phyloP scores from a whole-genome alignment of 352 stramenopile genomes.

The Stramenopiles sp. region DNA sequence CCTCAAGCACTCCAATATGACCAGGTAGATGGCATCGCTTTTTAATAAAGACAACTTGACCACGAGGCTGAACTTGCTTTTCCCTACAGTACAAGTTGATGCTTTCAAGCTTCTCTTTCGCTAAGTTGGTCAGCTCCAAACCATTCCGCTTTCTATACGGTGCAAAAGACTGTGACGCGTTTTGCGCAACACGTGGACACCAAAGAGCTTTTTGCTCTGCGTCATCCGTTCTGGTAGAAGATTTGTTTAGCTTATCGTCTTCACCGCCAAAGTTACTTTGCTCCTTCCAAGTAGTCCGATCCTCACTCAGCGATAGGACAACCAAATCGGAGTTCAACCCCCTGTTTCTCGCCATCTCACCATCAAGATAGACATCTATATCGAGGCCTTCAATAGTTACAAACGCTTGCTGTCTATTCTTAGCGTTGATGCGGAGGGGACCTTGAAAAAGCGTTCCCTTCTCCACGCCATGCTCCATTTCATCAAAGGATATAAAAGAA shows the following conservation, averaged over 20 bases:
- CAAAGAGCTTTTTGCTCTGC: background rate
- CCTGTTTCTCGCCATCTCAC: constrained; percentile 43
- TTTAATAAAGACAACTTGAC: background rate
- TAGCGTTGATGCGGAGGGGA: constrained; percentile 45
- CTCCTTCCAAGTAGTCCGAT: background rate
- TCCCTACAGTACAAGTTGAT: background rate
- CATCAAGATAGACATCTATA: constrained; percentile 47
- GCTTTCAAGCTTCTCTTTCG: background rate
- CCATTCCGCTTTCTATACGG: background rate
- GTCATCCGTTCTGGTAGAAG: too few species aligned
- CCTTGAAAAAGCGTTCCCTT: constrained; percentile 32
- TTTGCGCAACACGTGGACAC: background rate
- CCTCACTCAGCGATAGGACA: constrained; percentile 26
- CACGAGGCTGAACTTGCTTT: background rate
- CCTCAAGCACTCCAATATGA: background rate
- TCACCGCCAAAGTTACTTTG: background rate
- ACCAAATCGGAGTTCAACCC: constrained; percentile 54
- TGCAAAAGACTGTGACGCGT: background rate
- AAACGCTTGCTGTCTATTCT: constrained; percentile 47
- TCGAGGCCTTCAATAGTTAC: constrained; percentile 45
- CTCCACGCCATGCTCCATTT: constrained; percentile 17
- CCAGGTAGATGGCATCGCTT: background rate
- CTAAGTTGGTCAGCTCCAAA: background rate
- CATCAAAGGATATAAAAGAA: background rate
- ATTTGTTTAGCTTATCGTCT: background rate